Percentiles rank a stretch among this genome's conserved stretches.
Evolutionary conservation across 208 protist genomes (phyloP).

Genomic region (Trypanosoma avium): DNA sequence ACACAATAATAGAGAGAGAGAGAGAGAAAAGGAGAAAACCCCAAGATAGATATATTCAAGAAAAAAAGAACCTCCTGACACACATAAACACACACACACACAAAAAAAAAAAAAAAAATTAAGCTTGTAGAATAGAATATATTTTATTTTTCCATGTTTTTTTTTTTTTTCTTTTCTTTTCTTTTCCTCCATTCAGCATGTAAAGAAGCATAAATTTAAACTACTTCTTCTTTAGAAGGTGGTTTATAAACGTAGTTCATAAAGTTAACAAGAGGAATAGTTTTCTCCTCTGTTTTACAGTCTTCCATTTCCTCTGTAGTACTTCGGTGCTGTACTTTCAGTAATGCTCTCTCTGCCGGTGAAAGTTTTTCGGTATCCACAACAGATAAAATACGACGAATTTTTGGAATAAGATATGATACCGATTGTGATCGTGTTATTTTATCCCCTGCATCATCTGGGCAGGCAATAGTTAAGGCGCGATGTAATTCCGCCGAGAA

Average conservation of each 20-base stretch:
- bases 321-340: no score
- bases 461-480: constrained; percentile 33
- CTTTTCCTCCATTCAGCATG: no score
- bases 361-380: constrained; percentile 47
- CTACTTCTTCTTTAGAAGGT: no score
- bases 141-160: not conserved
- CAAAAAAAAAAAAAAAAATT: constrained; percentile 6
- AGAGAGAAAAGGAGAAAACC: no score
- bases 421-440: constrained; percentile 55
- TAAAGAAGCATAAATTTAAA: no score
- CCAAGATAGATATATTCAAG: not conserved
- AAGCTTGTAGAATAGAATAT: not conserved
- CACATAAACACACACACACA: not conserved
- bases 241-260: no score
- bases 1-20: not conserved
- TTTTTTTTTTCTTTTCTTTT: not conserved
- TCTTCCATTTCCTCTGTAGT: no score
- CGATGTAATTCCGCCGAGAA: constrained; percentile 54
- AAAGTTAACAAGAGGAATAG: no score
- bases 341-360: not conserved
- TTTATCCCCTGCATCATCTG: constrained; percentile 35
- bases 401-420: constrained; percentile 34
- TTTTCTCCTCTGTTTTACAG: no score
- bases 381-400: constrained; percentile 31
- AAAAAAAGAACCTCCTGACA: not conserved